These are phyloP conservation scores for Saccharomyces hybrid DNA, from an alignment of 1,139 yeast species.

Conservation along the genomic window DNA sequence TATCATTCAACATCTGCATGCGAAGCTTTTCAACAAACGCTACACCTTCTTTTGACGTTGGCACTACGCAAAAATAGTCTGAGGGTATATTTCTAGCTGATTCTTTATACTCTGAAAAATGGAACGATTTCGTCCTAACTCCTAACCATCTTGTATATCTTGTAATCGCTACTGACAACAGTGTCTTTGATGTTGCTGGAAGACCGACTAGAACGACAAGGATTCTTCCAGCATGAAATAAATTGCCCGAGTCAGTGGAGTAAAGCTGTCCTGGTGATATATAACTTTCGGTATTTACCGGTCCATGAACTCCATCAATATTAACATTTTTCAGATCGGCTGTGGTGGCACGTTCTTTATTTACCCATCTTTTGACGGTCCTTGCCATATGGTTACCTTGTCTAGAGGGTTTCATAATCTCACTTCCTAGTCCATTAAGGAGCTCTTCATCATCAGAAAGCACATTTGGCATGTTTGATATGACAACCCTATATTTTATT, in stretches of 20 bases:
- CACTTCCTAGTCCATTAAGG: slow-evolving; percentile 18
- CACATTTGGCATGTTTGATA: slow-evolving; percentile 28
- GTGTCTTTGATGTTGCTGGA: slow-evolving; percentile 96
- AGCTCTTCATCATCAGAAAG: slow-evolving; percentile 29
- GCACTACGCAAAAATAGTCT: slow-evolving; percentile 63
- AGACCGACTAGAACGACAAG: slow-evolving; percentile 85
- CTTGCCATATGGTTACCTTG: slow-evolving; percentile 47
- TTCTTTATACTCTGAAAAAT: slow-evolving; percentile 82
- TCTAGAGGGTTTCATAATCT: slow-evolving; percentile 6
- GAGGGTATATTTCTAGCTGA: slow-evolving; percentile 50
- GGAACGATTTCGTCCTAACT: slow-evolving; percentile 85
- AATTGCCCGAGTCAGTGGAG: slow-evolving; percentile 80
- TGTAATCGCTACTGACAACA: slow-evolving; percentile 82
- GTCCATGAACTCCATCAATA: slow-evolving; percentile 33
- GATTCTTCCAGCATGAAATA: slow-evolving; percentile 93
- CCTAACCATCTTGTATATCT: slow-evolving; percentile 93
- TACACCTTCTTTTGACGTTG: slow-evolving; percentile 47
- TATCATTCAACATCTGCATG: slow-evolving; percentile 60
- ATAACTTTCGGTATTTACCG: slow-evolving; percentile 31
- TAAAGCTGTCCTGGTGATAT: slow-evolving; percentile 79
- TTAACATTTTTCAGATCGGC: slow-evolving; percentile 5
- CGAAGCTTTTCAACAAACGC: slow-evolving; percentile 53
- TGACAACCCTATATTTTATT: background rate
- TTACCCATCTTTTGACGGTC: slow-evolving; percentile 41
- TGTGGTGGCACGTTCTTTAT: slow-evolving; percentile 10